Evolutionary conservation across 768 basidiomycete genomes (phyloP).

Genomic region (Multifurca ochricompacta): DNA sequence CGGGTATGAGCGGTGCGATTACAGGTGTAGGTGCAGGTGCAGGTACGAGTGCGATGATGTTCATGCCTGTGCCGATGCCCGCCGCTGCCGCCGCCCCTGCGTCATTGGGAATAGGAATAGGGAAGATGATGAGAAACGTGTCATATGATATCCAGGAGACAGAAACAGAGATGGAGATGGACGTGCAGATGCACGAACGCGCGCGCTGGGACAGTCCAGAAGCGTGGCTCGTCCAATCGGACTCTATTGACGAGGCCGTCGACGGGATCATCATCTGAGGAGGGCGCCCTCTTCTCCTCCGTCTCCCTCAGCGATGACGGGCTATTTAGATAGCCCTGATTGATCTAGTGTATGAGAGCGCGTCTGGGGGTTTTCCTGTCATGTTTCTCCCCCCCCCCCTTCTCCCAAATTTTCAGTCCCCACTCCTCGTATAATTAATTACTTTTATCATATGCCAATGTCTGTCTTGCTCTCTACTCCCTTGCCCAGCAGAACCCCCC

Average conservation of each 20-base stretch:
- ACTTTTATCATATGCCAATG: neutral
- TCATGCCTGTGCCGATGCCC: neutral
- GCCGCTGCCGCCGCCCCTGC: neutral
- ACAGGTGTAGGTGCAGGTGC: too few species aligned
- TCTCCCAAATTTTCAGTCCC: neutral
- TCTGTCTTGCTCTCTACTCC: neutral
- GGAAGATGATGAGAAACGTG: neutral
- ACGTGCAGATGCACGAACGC: neutral
- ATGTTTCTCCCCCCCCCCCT: neutral
- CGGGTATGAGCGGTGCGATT: too few species aligned
- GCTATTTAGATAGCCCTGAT: too few species aligned
- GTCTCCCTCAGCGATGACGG: too few species aligned
- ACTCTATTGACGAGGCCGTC: neutral
- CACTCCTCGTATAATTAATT: neutral
- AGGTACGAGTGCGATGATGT: too few species aligned
- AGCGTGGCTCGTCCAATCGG: constrained; percentile 15
- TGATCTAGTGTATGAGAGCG: too few species aligned
- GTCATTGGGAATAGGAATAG: neutral
- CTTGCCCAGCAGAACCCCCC: neutral
- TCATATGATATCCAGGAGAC: neutral
- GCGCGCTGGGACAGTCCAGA: constrained; percentile 10
- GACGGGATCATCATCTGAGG: neutral
- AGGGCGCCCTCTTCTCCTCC: too few species aligned
- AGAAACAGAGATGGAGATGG: neutral
- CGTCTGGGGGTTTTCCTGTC: neutral